Conservation (phyloP, 2,329 filamentous ascomycete genomes). For the Harringtonia aguacate region DNA sequence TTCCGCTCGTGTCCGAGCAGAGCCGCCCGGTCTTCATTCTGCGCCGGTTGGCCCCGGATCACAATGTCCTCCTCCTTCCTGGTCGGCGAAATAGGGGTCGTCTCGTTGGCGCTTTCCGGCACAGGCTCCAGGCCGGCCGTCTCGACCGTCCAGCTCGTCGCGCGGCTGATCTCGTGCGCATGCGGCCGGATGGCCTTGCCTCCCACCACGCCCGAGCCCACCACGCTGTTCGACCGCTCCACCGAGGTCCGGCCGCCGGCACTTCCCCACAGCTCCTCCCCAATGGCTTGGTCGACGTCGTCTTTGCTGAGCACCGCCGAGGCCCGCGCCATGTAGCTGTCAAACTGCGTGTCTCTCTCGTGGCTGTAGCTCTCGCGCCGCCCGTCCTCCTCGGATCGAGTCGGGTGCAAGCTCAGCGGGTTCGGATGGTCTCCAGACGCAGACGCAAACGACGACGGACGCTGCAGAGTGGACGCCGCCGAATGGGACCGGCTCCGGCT, state of each 20-base stretch:
- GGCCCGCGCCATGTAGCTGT: conserved; percentile 13
- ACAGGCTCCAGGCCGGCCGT: conserved; percentile 23
- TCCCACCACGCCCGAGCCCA: conserved; percentile 13
- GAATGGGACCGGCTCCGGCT: conserved; percentile 8
- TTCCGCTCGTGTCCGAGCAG: no score
- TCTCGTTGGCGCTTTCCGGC: conserved; percentile 17
- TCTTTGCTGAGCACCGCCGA: conserved; percentile 12
- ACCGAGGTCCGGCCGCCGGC: conserved; percentile 2
- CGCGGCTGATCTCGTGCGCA: conserved; percentile 15
- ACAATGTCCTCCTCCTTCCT: not conserved
- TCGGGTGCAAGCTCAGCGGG: not conserved
- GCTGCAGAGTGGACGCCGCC: not conserved
- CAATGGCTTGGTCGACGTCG: conserved; percentile 21
- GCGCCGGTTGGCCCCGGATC: no score
- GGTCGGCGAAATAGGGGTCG: not conserved
- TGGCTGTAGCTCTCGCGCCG: conserved; percentile 15
- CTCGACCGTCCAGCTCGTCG: conserved; percentile 25
- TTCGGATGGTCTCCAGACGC: no score
- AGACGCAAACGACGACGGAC: not conserved
- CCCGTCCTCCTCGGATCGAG: not conserved
- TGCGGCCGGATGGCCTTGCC: conserved; percentile 5
- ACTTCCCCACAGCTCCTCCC: conserved; percentile 21
- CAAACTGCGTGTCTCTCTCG: conserved; percentile 18
- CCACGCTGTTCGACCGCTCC: conserved; percentile 16
- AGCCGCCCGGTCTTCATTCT: no score